Conservation (phyloP, 129 eudicot species). For the Artemisia annua region DNA sequence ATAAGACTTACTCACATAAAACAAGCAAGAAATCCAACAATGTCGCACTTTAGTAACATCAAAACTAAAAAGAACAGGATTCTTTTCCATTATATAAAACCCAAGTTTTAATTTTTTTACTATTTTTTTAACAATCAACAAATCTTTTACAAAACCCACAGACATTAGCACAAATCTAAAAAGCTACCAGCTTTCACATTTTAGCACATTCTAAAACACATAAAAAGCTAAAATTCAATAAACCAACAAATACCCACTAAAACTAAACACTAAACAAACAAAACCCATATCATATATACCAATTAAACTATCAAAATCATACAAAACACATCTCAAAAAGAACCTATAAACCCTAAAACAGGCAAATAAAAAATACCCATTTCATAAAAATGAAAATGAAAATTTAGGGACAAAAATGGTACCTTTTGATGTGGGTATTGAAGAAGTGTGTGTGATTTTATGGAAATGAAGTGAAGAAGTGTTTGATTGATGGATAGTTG, state of each 20-base stretch:
- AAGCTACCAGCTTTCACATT: conserved; percentile 18
- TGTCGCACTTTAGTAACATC: too few species aligned
- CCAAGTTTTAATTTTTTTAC: too few species aligned
- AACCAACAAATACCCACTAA: not conserved
- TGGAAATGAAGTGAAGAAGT: conserved; percentile 7
- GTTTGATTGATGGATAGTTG: conserved; percentile 19
- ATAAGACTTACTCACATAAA: not conserved
- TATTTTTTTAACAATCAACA: conserved; percentile 4
- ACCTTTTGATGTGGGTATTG: conserved; percentile 14
- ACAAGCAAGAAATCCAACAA: conserved; percentile 12
- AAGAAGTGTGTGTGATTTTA: not conserved
- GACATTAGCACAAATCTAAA: conserved; percentile 10
- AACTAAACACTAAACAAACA: not conserved
- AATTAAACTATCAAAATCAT: not conserved
- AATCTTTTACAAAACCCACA: conserved; percentile 11
- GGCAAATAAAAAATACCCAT: conserved; percentile 4
- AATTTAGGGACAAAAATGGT: conserved; percentile 19
- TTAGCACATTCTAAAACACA: not conserved
- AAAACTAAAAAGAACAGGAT: too few species aligned
- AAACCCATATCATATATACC: conserved; percentile 20
- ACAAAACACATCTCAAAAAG: conserved; percentile 4
- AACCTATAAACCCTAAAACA: conserved; percentile 5
- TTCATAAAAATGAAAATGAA: not conserved
- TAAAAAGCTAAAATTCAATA: too few species aligned
- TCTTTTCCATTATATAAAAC: too few species aligned